A percentile compares a stretch with the other conserved stretches of the same genome.
These are phyloP conservation scores for Pholiota conissans DNA, from an alignment of 768 basidiomycete genomes.

Conservation along the genomic window DNA sequence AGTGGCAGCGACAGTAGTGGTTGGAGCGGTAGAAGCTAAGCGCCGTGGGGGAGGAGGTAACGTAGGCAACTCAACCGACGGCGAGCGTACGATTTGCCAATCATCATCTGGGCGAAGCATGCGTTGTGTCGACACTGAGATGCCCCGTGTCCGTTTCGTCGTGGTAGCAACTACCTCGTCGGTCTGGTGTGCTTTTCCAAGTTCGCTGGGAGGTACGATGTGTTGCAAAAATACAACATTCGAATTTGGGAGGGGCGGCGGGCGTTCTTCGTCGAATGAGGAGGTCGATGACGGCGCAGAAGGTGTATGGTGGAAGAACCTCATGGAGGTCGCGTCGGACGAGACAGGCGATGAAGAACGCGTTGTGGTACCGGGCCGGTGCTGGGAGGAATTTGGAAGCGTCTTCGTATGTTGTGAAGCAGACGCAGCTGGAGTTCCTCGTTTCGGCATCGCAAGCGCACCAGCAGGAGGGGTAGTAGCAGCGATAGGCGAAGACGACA, in stretches of 20 bases:
- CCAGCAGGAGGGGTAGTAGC: not conserved
- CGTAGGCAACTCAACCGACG: constrained; percentile 34
- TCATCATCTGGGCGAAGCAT: constrained; percentile 20
- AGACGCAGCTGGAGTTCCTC: not conserved
- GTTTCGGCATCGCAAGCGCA: not conserved
- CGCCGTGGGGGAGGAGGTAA: constrained; percentile 37
- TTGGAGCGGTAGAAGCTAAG: not conserved
- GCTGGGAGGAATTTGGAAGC: not conserved
- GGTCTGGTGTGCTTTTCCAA: constrained; percentile 30
- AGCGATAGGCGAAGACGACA: not conserved
- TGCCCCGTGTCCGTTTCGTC: not conserved
- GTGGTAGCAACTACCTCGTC: not conserved
- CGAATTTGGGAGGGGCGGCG: constrained; percentile 36
- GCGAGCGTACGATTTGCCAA: constrained; percentile 34
- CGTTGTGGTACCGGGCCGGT: constrained; percentile 49
- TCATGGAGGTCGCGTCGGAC: constrained; percentile 54
- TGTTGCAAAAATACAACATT: constrained; percentile 33
- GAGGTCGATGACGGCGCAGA: constrained; percentile 57
- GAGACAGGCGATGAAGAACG: constrained; percentile 61
- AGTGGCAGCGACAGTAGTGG: not conserved
- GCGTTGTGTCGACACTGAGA: not conserved
- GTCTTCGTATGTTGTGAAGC: not conserved
- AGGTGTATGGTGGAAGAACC: constrained; percentile 45
- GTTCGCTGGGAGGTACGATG: constrained; percentile 57
- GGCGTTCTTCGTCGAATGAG: constrained; percentile 45